These are phyloP conservation scores for Coemansia sp. DNA, from an alignment of 192 early-diverging fungal genomes.

Conservation along the genomic window DNA sequence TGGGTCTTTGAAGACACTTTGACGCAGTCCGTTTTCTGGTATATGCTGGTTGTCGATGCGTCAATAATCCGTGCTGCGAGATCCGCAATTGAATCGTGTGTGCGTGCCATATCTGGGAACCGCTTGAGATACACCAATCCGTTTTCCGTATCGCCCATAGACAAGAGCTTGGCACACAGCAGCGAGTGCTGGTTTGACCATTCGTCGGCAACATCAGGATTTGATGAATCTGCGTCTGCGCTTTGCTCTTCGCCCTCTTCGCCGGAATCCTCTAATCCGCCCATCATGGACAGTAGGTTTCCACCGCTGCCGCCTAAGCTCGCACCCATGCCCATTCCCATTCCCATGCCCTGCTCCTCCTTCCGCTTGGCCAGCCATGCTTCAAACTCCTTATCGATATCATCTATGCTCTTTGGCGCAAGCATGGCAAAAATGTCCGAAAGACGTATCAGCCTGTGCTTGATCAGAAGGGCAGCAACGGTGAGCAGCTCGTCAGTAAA, in stretches of 20 bases:
- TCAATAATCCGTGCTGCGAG: slow-evolving; percentile 39
- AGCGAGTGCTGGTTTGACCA: slow-evolving; percentile 47
- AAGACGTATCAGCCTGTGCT: slow-evolving; percentile 33
- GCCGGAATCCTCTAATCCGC: slow-evolving; percentile 29
- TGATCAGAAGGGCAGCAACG: slow-evolving; percentile 45
- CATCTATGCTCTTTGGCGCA: slow-evolving; percentile 15
- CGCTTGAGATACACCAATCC: slow-evolving; percentile 40
- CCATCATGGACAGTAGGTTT: slow-evolving; percentile 35
- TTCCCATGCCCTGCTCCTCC: slow-evolving; percentile 11
- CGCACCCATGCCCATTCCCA: slow-evolving; percentile 5
- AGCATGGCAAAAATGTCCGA: slow-evolving; percentile 40
- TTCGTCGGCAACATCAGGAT: not conserved
- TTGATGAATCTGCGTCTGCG: not conserved
- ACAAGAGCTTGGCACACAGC: slow-evolving; percentile 42
- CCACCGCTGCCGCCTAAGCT: not conserved
- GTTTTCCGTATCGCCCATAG: slow-evolving; percentile 34
- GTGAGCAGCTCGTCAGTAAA: slow-evolving; percentile 47
- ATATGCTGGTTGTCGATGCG: slow-evolving; percentile 21
- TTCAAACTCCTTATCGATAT: slow-evolving; percentile 25
- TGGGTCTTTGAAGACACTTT: slow-evolving; percentile 23
- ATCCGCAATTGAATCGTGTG: slow-evolving; percentile 36
- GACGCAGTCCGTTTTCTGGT: slow-evolving; percentile 37
- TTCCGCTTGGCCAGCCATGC: slow-evolving; percentile 32
- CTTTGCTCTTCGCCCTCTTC: slow-evolving; percentile 14
- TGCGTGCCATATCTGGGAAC: slow-evolving; percentile 35